Base-by-base conservation (phyloP, 306 rosid genomes). In the Rubus idaeus region DNA sequence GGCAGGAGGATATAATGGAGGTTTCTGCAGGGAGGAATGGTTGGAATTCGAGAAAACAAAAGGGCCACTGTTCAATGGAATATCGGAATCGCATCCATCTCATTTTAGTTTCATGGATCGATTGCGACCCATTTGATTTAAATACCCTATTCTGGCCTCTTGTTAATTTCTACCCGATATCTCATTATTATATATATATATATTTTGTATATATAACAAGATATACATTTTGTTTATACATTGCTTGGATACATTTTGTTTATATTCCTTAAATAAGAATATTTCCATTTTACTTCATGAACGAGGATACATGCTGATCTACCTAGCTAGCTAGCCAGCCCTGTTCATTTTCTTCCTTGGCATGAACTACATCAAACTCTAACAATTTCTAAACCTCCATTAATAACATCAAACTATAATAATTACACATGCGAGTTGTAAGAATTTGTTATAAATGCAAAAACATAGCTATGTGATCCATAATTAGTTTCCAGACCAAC, bases 41-140 rank as follows among this genome's bases (percentile, higher is more conserved):
- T 85, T 78, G 89, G 87, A 83, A 83, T 82, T 63, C 79, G 89
- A 82, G 89, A 83, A 88, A 93, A 86, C 91, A 86, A 88, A 89
- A 72, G 41, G 73, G 76, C 81, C 57, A 83, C 86, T 86, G 82
- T 86, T 86, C 68, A 65, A 79, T 80, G 83, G 90, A 90, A 86
- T 87, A 87, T 87, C 76, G 81, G 87, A 84, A 80, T 40, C 79
- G 84, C 83, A 84, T 30, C 67, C 67, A 30, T 61, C 67, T 13
- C 67, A 13, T 61, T 61, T 63, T 37, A 14, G 16, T 63, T 37
- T 17, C 69, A 30, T 39, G 46, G 12, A 37, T 13, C 68, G 97
- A 90, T 83, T 12, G 90, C 23, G 89, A 94, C 97, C 77, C 53
- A 63, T 37, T 35, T 62, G 65, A 49, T 87, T 78, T 63, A 84